A percentile compares a stretch with the other conserved stretches of the same genome.
Evolutionary conservation across 1,139 yeast species (phyloP).

Genomic region (Sugiyamaella paludigena): DNA sequence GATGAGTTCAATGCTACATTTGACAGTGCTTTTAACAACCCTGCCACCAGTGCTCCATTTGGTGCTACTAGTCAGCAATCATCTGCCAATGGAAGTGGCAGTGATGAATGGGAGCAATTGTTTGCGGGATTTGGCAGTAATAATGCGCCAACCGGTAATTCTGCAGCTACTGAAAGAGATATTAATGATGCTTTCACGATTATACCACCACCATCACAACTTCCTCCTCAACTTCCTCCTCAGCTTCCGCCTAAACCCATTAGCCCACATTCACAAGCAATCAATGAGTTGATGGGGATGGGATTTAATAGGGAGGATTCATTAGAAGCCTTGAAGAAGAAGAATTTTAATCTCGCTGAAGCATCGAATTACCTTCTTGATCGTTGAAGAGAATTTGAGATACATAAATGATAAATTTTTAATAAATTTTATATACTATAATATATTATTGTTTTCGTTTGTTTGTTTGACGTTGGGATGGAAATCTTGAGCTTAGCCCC

Average conservation of each 20-base stretch:
- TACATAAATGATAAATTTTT: background rate
- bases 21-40: constrained; percentile 22
- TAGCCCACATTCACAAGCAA: constrained; percentile 37
- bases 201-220: constrained; percentile 7
- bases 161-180: constrained; percentile 21
- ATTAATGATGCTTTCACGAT: constrained; percentile 29
- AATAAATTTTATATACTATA: background rate
- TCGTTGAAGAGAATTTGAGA: background rate
- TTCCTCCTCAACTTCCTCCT: constrained; percentile 16
- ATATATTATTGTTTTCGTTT: background rate
- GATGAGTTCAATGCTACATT: constrained; percentile 46
- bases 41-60: constrained; percentile 7
- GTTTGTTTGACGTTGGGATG: background rate
- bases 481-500: too few species aligned
- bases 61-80: constrained; percentile 10
- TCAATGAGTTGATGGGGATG: constrained; percentile 83
- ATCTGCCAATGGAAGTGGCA: constrained; percentile 14
- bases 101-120: constrained; percentile 90
- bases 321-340: constrained; percentile 60
- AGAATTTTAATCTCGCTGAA: constrained; percentile 73
- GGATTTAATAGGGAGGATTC: constrained; percentile 75
- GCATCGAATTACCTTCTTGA: constrained; percentile 85
- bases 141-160: constrained; percentile 29
- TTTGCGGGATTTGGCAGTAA: constrained; percentile 85
- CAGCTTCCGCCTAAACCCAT: constrained; percentile 19